Conservation (phyloP, 192 early-diverging fungal genomes). For the Gonapodya sp. region DNA sequence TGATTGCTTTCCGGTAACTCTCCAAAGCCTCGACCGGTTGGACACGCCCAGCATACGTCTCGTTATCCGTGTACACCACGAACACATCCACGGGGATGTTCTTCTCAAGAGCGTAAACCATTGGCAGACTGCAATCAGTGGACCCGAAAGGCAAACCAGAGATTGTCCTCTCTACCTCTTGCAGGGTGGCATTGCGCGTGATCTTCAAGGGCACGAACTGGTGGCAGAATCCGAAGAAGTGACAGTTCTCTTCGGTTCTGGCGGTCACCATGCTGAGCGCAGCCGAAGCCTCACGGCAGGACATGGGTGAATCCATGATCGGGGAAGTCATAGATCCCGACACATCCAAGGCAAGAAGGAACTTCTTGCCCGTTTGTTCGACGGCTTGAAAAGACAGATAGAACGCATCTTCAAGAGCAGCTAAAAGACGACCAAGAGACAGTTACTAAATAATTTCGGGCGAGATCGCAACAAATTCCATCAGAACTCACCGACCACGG, state of each 20-base stretch:
- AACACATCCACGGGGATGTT: slow-evolving; percentile 19
- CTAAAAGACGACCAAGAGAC: too few species aligned
- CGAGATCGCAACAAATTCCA: too few species aligned
- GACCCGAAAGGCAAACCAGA: slow-evolving; percentile 12
- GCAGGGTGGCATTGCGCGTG: slow-evolving; percentile 2
- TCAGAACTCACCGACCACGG: too few species aligned
- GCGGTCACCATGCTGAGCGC: slow-evolving; percentile 18
- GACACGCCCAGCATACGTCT: slow-evolving; percentile 20
- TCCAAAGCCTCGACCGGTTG: slow-evolving; percentile 18
- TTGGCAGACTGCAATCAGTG: slow-evolving; percentile 22
- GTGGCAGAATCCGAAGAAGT: slow-evolving; percentile 16
- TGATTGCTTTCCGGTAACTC: slow-evolving; percentile 15
- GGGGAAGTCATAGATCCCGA: slow-evolving; percentile 17
- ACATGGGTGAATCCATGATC: not conserved
- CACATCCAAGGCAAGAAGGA: slow-evolving; percentile 21
- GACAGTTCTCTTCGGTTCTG: slow-evolving; percentile 13
- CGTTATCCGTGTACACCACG: slow-evolving; percentile 21
- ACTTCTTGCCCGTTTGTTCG: slow-evolving; percentile 16
- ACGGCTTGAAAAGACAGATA: slow-evolving; percentile 18
- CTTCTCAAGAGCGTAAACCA: slow-evolving; percentile 19
- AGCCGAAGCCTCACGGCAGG: slow-evolving; percentile 8
- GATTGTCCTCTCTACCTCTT: not conserved
- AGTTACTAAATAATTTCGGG: too few species aligned
- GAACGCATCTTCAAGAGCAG: slow-evolving; percentile 16
- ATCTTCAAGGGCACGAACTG: slow-evolving; percentile 11